Percentiles rank a stretch among this genome's conserved stretches.
These are phyloP conservation scores for Mucor irregularis DNA, from an alignment of 371 early-diverging fungal species.

Conservation along the genomic window DNA sequence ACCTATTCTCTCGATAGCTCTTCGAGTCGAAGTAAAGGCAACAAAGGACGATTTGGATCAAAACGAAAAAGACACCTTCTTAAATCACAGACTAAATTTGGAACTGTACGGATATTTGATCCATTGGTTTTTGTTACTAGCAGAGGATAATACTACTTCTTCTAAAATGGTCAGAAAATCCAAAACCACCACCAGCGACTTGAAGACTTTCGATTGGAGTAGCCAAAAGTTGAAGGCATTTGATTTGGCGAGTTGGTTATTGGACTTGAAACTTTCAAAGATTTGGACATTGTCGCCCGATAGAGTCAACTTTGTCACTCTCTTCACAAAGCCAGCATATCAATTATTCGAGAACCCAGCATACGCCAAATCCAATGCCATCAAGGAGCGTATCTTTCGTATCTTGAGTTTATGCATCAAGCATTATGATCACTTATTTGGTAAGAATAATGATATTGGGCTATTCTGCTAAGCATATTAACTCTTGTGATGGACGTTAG, in stretches of 20 bases:
- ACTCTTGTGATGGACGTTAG: constrained; percentile 30
- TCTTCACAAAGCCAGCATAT: constrained; percentile 85
- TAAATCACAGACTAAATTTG: constrained; percentile 59
- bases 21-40: constrained; percentile 61
- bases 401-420: constrained; percentile 68
- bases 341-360: constrained; percentile 80
- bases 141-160: constrained; percentile 58
- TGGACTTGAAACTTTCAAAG: constrained; percentile 71
- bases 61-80: constrained; percentile 68
- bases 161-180: constrained; percentile 27
- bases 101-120: constrained; percentile 80
- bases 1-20: constrained; percentile 43
- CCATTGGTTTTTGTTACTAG: constrained; percentile 68
- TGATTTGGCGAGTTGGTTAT: constrained; percentile 53
- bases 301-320: constrained; percentile 74
- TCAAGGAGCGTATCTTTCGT: constrained; percentile 62
- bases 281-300: constrained; percentile 83
- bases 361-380: constrained; percentile 55
- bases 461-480: neutral
- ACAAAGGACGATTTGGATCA: constrained; percentile 61
- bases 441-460: constrained; percentile 30
- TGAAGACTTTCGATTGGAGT: constrained; percentile 61
- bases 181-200: constrained; percentile 25
- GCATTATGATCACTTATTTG: constrained; percentile 73
- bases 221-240: constrained; percentile 54